Evolutionary conservation across 2,329 filamentous ascomycete species (phyloP), one percentile per base, ranked within the genome.

Genomic region (Xylariaceae sp.): DNA sequence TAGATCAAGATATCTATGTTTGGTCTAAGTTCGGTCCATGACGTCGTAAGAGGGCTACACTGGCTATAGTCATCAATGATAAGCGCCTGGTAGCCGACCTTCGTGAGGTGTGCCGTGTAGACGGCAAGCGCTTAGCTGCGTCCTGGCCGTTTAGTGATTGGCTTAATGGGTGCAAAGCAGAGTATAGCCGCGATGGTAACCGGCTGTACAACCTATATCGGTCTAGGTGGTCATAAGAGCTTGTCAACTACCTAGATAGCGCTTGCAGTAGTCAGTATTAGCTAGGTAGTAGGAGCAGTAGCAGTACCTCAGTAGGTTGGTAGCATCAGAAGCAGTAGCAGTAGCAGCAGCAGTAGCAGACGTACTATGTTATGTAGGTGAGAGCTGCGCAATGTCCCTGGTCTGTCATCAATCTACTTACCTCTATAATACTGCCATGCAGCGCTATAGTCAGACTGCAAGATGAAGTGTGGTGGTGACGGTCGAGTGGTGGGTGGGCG

Each of bases 111-210:
- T 37, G 26, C 39, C 37, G 34, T 4, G 29, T 39, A 34, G 39
- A 26, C 45, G 50, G 30, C 45, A 29, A 47, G 57, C 59, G 59
- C 54, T 55, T 59, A 59, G 50, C 42, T 50, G 54, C 54, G 59
- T 54, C 52, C 39, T 31, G 29, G 47, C 8, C 27, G 46, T 31
- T 34, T 45, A 50, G 32, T 31, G 40, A 59, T 61, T 61, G 59
- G 58, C 6, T 39, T 42, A 7, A 6, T 7, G 51, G 29, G 6
- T 39, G 51, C 54, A 39, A 53, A 30, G 34, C 29, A 47, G 12
- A 51, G 46, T 59, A 60, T 60, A 59, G 56, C 56, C 56, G 56
- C 58, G 53, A 53, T 54, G 40, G 53, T 32, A 56, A 55, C 53
- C 54, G 56, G 58, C 56, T 60, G 54, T 60, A 58, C 51, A 51